Conservation (phyloP, 2,329 filamentous ascomycete species). For the Botryosphaeria dothidea region DNA sequence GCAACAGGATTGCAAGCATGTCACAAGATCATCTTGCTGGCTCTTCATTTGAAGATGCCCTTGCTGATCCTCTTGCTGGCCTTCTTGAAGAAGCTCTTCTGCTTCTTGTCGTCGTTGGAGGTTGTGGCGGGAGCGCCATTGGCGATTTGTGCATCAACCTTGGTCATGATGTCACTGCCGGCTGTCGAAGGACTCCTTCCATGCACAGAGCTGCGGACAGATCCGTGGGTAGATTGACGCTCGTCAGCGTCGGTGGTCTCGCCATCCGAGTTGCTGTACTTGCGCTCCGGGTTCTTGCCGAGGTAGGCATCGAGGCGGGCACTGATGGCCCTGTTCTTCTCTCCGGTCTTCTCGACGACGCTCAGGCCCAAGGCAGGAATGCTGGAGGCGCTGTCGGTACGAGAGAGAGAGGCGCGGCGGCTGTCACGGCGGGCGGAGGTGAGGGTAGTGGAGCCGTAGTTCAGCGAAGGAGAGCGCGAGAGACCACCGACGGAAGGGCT, state of each 20-base stretch:
- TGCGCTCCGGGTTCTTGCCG: conserved; percentile 21
- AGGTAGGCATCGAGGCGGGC: conserved; percentile 42
- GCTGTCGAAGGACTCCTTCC: conserved; percentile 24
- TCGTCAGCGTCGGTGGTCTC: conserved; percentile 31
- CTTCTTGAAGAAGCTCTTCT: conserved; percentile 35
- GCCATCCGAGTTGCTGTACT: conserved; percentile 20
- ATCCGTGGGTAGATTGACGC: conserved; percentile 25
- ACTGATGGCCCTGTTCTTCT: conserved; percentile 43
- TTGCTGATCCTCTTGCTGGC: conserved; percentile 39
- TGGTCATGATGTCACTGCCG: conserved; percentile 28
- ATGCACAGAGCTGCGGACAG: neutral
- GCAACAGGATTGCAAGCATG: neutral
- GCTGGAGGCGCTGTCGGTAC: conserved; percentile 39
- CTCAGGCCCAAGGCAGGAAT: conserved; percentile 26
- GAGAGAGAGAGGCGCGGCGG: conserved; percentile 37
- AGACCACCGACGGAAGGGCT: conserved; percentile 43
- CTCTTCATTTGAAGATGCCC: conserved; percentile 35
- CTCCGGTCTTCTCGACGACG: conserved; percentile 28
- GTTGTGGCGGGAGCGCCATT: conserved; percentile 34
- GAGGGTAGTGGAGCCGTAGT: conserved; percentile 24
- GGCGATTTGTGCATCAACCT: conserved; percentile 16
- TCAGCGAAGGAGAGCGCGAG: conserved; percentile 41
- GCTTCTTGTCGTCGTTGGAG: conserved; percentile 33
- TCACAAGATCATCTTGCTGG: neutral
- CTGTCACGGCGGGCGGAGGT: conserved; percentile 38